Base-by-base conservation (phyloP, 1,284 basidiomycete genomes). In the Marasmius oreades region DNA sequence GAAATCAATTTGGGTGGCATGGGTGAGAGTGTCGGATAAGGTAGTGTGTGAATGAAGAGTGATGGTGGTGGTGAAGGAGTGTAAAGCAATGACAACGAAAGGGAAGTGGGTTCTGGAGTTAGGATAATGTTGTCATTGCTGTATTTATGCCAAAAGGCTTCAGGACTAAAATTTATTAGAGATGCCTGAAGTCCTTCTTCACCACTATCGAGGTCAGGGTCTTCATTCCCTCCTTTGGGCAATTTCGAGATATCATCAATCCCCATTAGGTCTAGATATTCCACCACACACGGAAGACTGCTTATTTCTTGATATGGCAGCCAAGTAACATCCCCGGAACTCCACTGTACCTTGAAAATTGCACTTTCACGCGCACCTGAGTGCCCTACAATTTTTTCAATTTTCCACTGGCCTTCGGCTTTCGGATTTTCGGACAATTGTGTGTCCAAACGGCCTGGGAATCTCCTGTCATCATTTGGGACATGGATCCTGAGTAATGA, bases 321-420 rank as follows among this genome's bases (percentile, higher is more conserved):
- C 39, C 39, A 42, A 7, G 39, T 42, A 7, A 14, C 16, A 20
- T 72, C 69, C 1, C 70, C 69, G 0, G 61, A 51, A 42, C 62
- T 62, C 70, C 70, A 72, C 10, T 57, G 23, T 1, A 70, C 51
- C 34, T 69, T 46, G 52, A 71, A 70, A 16, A 63, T 18, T 1
- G 61, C 56, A 31, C 59, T 52, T 10, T 31, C 36, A 1, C 67
- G 62, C 23, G 59, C 59, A 6, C 69, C 67, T 4, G 59, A 48
- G 53, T 70, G 68, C 20, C 51, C 20, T 0, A 65, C 10, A 3
- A 70, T 67, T 45, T 52, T 33, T 5, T 68, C 62, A 1, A 71
- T 61, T 1, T 56, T 56, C 65, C 64, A 72, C 52, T 69, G 64
- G 5, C 52, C 50, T 1, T 62, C 57, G 0, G 70, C 67, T 2